These are phyloP conservation scores for Coniochaeta prunicola DNA, from an alignment of 2,329 filamentous ascomycete species.

Conservation along the genomic window DNA sequence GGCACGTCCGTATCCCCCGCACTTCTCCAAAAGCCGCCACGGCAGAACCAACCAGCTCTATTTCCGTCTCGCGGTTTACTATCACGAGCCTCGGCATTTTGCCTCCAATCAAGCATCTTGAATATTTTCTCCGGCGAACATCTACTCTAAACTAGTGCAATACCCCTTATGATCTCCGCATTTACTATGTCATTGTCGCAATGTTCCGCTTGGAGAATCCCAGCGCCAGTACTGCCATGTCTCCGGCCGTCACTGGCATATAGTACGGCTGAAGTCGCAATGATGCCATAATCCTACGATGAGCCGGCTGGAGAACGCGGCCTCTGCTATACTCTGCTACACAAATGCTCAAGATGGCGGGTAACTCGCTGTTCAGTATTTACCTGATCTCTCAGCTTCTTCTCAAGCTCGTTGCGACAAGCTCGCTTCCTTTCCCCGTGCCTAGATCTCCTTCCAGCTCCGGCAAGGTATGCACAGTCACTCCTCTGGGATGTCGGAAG, in stretches of 20 bases:
- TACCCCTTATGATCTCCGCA: neutral
- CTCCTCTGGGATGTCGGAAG: slow-evolving; percentile 7
- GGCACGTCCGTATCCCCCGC: neutral
- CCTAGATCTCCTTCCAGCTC: slow-evolving; percentile 9
- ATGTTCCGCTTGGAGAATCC: neutral
- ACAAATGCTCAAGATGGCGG: neutral
- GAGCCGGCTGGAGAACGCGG: too few relatives aligned
- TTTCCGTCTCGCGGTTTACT: neutral
- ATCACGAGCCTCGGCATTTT: slow-evolving; percentile 1
- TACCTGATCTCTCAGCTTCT: neutral
- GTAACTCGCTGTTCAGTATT: neutral
- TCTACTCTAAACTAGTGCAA: neutral
- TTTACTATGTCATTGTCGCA: neutral
- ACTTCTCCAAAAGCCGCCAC: neutral
- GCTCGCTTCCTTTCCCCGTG: neutral
- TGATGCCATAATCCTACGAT: too few relatives aligned
- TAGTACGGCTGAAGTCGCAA: neutral
- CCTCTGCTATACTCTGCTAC: neutral
- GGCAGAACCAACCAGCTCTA: neutral
- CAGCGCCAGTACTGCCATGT: neutral
- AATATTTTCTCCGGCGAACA: neutral
- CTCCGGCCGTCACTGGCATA: neutral
- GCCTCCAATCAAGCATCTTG: neutral
- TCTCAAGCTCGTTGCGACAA: neutral
- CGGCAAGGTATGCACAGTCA: slow-evolving; percentile 15